Percentiles rank a stretch among this genome's conserved stretches.
Evolutionary conservation across 2,329 filamentous ascomycete genomes (phyloP).

Genomic region (Cladorrhinum sp.): DNA sequence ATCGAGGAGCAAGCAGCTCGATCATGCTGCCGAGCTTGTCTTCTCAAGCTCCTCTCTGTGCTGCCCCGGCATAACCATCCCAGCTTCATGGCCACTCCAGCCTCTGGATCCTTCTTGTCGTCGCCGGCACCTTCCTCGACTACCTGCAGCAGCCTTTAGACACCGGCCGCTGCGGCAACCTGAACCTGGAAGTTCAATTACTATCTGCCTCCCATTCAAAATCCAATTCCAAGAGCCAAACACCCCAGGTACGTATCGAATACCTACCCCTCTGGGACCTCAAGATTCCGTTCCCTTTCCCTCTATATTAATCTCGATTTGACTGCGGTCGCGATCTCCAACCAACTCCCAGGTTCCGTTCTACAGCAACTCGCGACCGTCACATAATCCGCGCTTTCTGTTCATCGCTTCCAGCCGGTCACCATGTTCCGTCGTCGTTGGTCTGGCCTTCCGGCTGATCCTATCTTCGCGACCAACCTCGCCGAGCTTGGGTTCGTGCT

Average conservation of each 20-base stretch:
- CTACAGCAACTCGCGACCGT: background rate
- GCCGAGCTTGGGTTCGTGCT: slow-evolving; percentile 65
- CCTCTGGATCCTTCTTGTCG: background rate
- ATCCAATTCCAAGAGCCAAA: no score
- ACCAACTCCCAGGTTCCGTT: background rate
- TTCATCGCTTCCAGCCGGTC: background rate
- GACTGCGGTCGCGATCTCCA: background rate
- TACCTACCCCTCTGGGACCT: no score
- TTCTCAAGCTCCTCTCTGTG: background rate
- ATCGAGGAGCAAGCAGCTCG: background rate
- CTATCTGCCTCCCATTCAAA: background rate
- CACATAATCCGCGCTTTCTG: background rate
- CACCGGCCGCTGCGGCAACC: no score
- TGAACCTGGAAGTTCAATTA: background rate
- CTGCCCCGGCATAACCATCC: background rate
- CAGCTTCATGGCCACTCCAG: background rate
- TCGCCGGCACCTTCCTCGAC: background rate
- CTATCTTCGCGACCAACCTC: slow-evolving; percentile 62
- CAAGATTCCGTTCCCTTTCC: no score
- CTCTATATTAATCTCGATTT: no score
- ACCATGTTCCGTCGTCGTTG: slow-evolving; percentile 73
- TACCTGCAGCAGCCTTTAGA: no score
- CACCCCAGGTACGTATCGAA: no score
- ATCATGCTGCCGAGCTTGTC: background rate
- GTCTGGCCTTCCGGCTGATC: slow-evolving; percentile 67